Evolutionary conservation across 2,329 filamentous ascomycete species (phyloP).

Genomic region (Fusarium sp.): DNA sequence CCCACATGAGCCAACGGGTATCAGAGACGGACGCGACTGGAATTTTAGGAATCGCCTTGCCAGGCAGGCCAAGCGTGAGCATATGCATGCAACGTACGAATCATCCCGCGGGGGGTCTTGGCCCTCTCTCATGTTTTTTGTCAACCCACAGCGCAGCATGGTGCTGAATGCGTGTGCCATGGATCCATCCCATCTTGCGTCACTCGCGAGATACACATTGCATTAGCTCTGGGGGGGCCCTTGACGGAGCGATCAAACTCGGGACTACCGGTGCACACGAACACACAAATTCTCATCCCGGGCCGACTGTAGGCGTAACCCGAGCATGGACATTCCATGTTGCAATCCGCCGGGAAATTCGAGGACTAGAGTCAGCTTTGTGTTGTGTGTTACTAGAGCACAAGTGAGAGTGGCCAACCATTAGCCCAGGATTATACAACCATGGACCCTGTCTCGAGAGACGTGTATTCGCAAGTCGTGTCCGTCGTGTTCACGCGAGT

Average conservation of each 20-base stretch:
- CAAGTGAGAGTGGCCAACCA: neutral
- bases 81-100: conserved; percentile 8
- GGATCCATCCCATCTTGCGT: neutral
- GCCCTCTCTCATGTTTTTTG: neutral
- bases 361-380: neutral
- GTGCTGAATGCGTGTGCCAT: neutral
- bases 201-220: neutral
- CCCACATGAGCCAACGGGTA: too few species aligned
- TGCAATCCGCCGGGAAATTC: conserved; percentile 10
- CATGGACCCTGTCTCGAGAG: neutral
- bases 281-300: conserved; percentile 9
- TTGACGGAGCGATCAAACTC: conserved; percentile 1
- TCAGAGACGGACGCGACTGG: conserved; percentile 14
- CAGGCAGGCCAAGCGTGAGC: conserved; percentile 25
- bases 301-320: conserved; percentile 25
- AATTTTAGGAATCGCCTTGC: conserved; percentile 18
- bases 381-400: neutral
- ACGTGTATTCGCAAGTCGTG: neutral
- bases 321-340: neutral
- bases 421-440: neutral
- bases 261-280: conserved; percentile 18
- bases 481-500: neutral
- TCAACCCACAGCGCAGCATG: neutral
- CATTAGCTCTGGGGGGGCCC: neutral
- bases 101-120: conserved; percentile 3